Evolutionary conservation across 2,329 filamentous ascomycete species (phyloP).

Genomic region (Aspergillus clavatus): DNA sequence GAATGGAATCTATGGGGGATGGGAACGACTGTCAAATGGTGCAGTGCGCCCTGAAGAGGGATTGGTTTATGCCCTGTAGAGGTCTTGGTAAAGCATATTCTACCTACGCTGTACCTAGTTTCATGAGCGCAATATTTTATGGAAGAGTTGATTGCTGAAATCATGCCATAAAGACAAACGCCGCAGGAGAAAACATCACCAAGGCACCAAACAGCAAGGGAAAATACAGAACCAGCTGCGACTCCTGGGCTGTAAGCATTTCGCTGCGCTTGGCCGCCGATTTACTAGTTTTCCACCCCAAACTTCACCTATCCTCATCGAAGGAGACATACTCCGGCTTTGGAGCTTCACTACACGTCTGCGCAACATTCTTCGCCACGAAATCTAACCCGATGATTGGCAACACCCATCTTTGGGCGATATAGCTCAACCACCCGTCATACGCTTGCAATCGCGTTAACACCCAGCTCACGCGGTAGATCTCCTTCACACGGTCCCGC

Average conservation of each 20-base stretch:
- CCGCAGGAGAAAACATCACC: constrained; percentile 7
- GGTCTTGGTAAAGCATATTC: background rate
- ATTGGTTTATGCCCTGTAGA: constrained; percentile 7
- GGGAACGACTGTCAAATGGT: constrained; percentile 3
- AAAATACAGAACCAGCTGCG: constrained; percentile 1
- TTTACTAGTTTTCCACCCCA: constrained; percentile 6
- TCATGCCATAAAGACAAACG: constrained; percentile 6
- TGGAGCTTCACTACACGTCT: constrained; percentile 7
- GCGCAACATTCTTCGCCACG: constrained; percentile 7
- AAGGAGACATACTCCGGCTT: constrained; percentile 7
- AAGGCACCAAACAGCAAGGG: constrained; percentile 6
- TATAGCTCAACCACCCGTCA: constrained; percentile 6
- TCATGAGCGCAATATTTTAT: background rate
- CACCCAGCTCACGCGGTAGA: constrained; percentile 5
- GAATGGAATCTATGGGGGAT: constrained; percentile 6
- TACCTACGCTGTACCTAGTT: background rate
- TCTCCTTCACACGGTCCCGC: constrained; percentile 3
- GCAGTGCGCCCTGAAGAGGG: constrained; percentile 6
- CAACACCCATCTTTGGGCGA: constrained; percentile 5
- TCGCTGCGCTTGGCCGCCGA: constrained; percentile 5
- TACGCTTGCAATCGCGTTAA: constrained; percentile 6
- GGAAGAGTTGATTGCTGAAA: background rate
- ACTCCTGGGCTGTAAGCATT: background rate
- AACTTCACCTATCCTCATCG: constrained; percentile 5
- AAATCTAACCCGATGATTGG: constrained; percentile 5